Evolutionary conservation across 2,329 filamentous ascomycete genomes (phyloP), one percentile per base, ranked within the genome.

Genomic region (Nannizziopsis barbatae): DNA sequence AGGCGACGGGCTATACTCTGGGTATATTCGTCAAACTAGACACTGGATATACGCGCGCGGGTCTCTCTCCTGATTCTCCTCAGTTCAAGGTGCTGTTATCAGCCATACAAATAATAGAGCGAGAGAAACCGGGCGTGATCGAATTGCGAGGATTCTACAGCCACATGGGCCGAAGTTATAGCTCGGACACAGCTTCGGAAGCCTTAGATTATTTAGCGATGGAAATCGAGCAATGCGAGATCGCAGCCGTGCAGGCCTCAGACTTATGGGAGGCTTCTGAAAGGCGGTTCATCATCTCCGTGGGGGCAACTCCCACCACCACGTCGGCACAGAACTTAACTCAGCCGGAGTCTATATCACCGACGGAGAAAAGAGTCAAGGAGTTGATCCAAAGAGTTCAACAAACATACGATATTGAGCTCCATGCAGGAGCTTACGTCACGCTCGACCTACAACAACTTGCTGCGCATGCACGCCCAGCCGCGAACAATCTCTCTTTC

Each of bases 371-470:
- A 22, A 50, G 45, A 22, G 49, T 52, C 30, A 54, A 52, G 32
- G 45, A 32, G 12, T 17, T 50, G 18, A 49, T 56, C 11, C 45
- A 49, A 20, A 47, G 38, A 14, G 48, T 51, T 8, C 49, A 53
- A 18, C 14, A 50, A 12, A 50, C 47, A 5, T 52, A 72, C 48
- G 62, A 59, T 1, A 70, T 86, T 31, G 83, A 87, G 60, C 70
- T 86, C 4, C 84, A 88, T 60, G 83, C 83, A 0, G 84, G 83
- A 38, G 82, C 86, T 1, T 89, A 88, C 60, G 78, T 83, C 0
- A 73, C 79, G 2, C 75, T 89, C 5, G 85, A 90, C 62, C 69
- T 88, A 55, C 85, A 90, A 62, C 85, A 90, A 63, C 71, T 89
- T 3, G 80, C 84, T 1, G 84, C 84, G 1, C 77, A 82, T 58